Conservation (phyloP, 2,329 filamentous ascomycete genomes). For the Xylaria sp. region DNA sequence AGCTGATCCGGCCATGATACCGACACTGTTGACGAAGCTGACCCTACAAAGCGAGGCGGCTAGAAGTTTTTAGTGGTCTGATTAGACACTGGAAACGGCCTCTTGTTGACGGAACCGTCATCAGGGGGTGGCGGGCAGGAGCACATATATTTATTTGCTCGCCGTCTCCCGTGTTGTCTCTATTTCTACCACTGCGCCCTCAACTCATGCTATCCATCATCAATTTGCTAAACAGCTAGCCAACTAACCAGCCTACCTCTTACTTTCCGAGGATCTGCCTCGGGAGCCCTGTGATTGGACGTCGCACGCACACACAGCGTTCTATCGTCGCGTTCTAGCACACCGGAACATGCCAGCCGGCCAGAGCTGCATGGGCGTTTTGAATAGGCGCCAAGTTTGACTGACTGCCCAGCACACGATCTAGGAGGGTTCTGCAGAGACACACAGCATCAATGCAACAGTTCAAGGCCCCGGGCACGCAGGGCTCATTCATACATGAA, state of each 20-base stretch:
- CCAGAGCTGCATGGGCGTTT: slow-evolving; percentile 22
- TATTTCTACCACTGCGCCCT: slow-evolving; percentile 23
- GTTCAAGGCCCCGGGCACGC: slow-evolving; percentile 22
- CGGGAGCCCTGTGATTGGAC: background rate
- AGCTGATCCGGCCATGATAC: slow-evolving; percentile 34
- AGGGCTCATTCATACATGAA: slow-evolving; percentile 30
- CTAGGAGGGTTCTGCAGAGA: slow-evolving; percentile 25
- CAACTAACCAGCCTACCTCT: no score
- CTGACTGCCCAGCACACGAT: slow-evolving; percentile 26
- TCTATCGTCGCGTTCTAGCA: slow-evolving; percentile 10
- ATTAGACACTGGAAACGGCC: slow-evolving; percentile 33
- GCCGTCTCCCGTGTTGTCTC: slow-evolving; percentile 22
- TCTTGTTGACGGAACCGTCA: slow-evolving; percentile 33
- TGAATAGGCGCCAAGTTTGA: slow-evolving; percentile 25
- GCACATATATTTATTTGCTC: slow-evolving; percentile 36
- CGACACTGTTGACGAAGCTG: slow-evolving; percentile 30
- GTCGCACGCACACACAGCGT: slow-evolving; percentile 17
- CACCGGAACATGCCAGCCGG: slow-evolving; percentile 19
- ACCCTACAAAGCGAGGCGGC: slow-evolving; percentile 33
- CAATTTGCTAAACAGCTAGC: slow-evolving; percentile 23
- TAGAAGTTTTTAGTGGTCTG: slow-evolving; percentile 35
- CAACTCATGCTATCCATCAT: slow-evolving; percentile 12
- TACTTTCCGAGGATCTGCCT: slow-evolving; percentile 13
- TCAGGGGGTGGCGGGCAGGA: slow-evolving; percentile 35
- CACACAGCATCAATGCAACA: slow-evolving; percentile 35